These are phyloP conservation scores for Zygoascus sp. DNA, from an alignment of 1,139 yeast species.

Conservation along the genomic window DNA sequence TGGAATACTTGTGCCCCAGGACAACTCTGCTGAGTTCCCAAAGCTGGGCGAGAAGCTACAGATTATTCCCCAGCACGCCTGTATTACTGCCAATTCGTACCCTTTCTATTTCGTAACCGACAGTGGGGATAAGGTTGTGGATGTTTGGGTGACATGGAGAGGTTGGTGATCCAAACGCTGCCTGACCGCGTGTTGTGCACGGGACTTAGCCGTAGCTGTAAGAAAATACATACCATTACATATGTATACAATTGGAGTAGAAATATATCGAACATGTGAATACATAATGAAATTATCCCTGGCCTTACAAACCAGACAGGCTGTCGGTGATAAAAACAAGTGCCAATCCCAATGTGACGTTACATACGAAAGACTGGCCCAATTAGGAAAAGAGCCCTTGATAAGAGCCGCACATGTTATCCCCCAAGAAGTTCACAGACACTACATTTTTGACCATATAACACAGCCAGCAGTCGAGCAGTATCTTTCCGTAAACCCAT, in stretches of 20 bases:
- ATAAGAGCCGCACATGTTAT: constrained; percentile 26
- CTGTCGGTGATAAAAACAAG: not conserved
- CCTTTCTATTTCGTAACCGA: constrained; percentile 52
- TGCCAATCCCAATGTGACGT: not conserved
- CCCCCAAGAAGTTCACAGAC: no score
- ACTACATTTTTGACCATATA: constrained; percentile 30
- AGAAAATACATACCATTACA: no score
- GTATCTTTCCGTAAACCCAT: no score
- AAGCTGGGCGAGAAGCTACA: constrained; percentile 51
- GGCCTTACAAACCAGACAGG: no score
- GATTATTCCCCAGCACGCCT: constrained; percentile 67
- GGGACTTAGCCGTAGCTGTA: no score
- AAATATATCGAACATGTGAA: not conserved
- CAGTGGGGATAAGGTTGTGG: constrained; percentile 50
- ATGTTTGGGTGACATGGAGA: constrained; percentile 69
- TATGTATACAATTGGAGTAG: no score
- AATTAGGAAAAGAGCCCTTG: not conserved
- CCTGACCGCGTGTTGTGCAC: no score
- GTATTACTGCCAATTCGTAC: constrained; percentile 65
- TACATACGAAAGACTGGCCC: not conserved
- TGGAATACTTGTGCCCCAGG: constrained; percentile 49
- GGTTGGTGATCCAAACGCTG: constrained; percentile 48
- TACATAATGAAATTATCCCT: no score
- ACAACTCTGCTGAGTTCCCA: constrained; percentile 40
- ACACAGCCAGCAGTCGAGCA: no score